Conservation (phyloP, 2,329 filamentous ascomycete genomes). For the Sphaerulina vaccinii region DNA sequence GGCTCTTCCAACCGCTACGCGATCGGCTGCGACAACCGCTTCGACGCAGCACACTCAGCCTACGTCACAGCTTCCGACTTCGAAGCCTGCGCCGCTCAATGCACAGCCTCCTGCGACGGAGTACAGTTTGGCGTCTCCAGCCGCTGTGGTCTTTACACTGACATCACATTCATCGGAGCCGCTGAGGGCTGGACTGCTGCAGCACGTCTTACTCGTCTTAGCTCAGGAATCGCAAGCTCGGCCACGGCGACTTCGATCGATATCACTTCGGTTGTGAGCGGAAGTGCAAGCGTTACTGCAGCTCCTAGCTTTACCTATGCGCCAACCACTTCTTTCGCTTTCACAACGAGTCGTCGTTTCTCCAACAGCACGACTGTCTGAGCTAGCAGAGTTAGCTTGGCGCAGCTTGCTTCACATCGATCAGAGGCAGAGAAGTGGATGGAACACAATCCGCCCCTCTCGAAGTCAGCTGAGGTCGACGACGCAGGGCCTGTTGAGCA, state of each 20-base stretch:
- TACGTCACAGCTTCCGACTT: conserved; percentile 24
- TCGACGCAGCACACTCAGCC: conserved; percentile 22
- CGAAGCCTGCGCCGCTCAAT: conserved; percentile 21
- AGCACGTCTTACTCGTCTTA: conserved; percentile 17
- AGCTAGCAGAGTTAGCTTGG: background rate
- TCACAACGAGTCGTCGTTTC: conserved; percentile 2
- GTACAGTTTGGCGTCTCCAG: conserved; percentile 24
- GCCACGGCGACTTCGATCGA: conserved; percentile 6
- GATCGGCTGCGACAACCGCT: conserved; percentile 24
- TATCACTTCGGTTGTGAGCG: background rate
- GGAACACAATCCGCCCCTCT: background rate
- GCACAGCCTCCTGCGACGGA: conserved; percentile 26
- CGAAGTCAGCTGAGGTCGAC: background rate
- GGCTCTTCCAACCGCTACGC: conserved; percentile 19
- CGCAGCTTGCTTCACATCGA: background rate
- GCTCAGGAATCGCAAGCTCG: background rate
- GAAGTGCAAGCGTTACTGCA: background rate
- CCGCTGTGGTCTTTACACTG: conserved; percentile 26
- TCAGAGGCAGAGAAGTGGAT: no score
- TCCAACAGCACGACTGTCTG: no score
- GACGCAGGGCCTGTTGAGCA: conserved; percentile 11
- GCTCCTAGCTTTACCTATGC: background rate
- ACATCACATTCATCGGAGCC: conserved; percentile 21
- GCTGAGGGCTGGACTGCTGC: conserved; percentile 26
- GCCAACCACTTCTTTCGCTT: background rate